phyloP scores from a whole-genome alignment of 108 stramenopile genomes.

The Discostella pseudostelligera region DNA sequence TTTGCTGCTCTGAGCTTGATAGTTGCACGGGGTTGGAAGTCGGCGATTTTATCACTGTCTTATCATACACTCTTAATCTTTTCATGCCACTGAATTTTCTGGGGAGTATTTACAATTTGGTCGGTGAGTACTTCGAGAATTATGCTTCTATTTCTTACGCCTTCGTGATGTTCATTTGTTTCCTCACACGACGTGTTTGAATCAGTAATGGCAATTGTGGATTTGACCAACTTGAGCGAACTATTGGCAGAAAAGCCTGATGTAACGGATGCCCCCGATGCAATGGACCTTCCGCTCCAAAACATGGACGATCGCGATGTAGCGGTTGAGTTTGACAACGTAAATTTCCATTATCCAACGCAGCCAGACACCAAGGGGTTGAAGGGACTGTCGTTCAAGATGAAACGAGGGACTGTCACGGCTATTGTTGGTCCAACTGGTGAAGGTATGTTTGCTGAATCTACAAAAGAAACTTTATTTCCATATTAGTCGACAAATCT shows the following conservation, averaged over 20 bases:
- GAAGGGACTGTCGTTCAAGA: slow-evolving; percentile 86
- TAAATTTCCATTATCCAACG: slow-evolving; percentile 91
- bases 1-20: slow-evolving; percentile 62
- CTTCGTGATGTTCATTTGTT: background rate
- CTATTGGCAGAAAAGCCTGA: slow-evolving; percentile 90
- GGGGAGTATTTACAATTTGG: slow-evolving; percentile 86
- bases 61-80: slow-evolving; percentile 84
- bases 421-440: slow-evolving; percentile 96
- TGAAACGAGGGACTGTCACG: slow-evolving; percentile 92
- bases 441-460: slow-evolving; percentile 5
- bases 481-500: background rate
- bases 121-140: slow-evolving; percentile 20
- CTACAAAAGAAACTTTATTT: background rate
- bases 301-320: slow-evolving; percentile 67
- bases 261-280: slow-evolving; percentile 82
- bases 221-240: slow-evolving; percentile 89
- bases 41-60: slow-evolving; percentile 94
- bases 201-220: slow-evolving; percentile 85
- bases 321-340: slow-evolving; percentile 92
- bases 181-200: background rate
- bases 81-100: slow-evolving; percentile 96
- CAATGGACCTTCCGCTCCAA: slow-evolving; percentile 52
- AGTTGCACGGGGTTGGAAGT: slow-evolving; percentile 85
- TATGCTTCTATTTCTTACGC: background rate
- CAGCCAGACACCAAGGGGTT: slow-evolving; percentile 79